These are phyloP conservation scores for Tulasnella sp. DNA, from an alignment of 768 basidiomycete species.

Conservation along the genomic window DNA sequence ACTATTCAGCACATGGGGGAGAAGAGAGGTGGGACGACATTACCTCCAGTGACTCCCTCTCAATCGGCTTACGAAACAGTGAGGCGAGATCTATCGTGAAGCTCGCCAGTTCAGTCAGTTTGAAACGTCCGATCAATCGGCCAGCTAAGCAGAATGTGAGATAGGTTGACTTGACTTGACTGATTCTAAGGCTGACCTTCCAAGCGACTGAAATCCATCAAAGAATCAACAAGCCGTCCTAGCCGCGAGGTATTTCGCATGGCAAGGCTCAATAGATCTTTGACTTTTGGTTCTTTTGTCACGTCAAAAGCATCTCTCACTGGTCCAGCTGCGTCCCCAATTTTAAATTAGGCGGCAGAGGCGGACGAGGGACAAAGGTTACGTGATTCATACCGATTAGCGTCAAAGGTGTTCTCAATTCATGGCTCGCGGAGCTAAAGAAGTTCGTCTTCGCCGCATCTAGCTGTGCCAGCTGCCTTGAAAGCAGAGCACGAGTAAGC, in stretches of 20 bases:
- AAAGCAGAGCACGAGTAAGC: no score
- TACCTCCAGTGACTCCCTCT: constrained; percentile 23
- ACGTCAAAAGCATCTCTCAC: constrained; percentile 19
- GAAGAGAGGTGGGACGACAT: not conserved
- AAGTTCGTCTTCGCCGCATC: constrained; percentile 25
- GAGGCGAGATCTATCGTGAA: constrained; percentile 27
- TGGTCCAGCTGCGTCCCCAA: constrained; percentile 22
- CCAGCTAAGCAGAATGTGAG: not conserved
- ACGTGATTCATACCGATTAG: constrained; percentile 22
- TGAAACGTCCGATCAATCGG: constrained; percentile 24
- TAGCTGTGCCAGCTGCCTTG: constrained; percentile 22
- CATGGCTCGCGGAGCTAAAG: constrained; percentile 24
- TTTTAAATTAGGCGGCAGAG: not conserved
- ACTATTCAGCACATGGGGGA: no score
- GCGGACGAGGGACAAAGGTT: no score
- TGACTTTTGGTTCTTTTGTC: constrained; percentile 18
- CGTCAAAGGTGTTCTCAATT: constrained; percentile 25
- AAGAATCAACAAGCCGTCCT: constrained; percentile 28
- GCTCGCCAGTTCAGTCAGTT: constrained; percentile 25
- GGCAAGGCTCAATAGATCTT: constrained; percentile 19
- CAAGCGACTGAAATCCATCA: constrained; percentile 30
- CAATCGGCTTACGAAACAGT: constrained; percentile 29
- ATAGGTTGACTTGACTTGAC: no score
- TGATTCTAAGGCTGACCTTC: no score
- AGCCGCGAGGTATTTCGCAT: constrained; percentile 28